Evolutionary conservation across 495 filamentous ascomycete species (phyloP), one percentile per base, ranked within the genome.

Genomic region (Physcia stellaris): DNA sequence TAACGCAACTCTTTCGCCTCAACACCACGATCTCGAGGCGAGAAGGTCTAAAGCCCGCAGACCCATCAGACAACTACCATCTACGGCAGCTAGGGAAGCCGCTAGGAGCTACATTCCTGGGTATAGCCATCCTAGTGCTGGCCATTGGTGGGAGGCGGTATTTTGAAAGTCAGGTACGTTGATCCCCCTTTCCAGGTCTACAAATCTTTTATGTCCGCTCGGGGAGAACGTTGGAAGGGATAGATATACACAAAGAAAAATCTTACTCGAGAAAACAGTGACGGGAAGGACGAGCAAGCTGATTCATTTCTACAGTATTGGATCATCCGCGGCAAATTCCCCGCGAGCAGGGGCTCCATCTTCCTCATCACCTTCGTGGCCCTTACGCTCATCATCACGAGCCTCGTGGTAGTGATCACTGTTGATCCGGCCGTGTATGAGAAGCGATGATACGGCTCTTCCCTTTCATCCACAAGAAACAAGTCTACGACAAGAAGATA

Each of bases 1-100:
- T 98, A 35, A 95, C 92, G 1, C 90, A 98, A 58, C 73, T 98
- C 35, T 96, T 98, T 62, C 80, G 90, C 19, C 76, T 96, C 32
- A 94, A 93, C 66, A 81, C 72, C 18, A 66, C 77, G 23, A 59
- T 80, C 42, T 50, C 61, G 7, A 43, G 54, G 15, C 48, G 54
- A 16, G 43, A 50, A 16, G 52, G 56, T 13, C 39, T 50, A 18
- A 51, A 53, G 19, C 55, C 37, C 45, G 37, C 24, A 12, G 19
- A 42, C 41, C 35, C 43, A 26, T 13, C 32, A 32, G 19, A 24
- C 44, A 30, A 45, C 4, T 28, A 44, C n/a, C 62, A 59, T n/a
- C 72, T 94, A 12, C 70, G 79, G 35, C 77, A 76, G 36, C 67
- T 95, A 39, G 90, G 90, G 13, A 95, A 94, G 54, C 92, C 90